Conservation (phyloP, 2,329 filamentous ascomycete genomes). For the Coniochaeta pulveracea region DNA sequence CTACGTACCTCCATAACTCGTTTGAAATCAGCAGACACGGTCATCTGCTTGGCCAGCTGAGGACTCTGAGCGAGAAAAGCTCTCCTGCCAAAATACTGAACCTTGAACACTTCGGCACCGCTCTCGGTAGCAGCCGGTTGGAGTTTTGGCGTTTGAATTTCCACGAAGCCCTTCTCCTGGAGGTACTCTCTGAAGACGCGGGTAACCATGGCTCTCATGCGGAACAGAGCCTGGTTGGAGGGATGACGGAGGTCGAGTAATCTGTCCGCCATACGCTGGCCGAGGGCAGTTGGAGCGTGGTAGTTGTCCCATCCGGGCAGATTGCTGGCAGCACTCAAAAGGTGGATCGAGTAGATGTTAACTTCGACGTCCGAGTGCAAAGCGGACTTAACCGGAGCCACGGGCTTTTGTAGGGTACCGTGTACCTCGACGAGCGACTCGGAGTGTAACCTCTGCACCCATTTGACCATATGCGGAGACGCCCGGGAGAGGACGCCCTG, state of each 20-base stretch:
- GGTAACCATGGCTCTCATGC: slow-evolving; percentile 70
- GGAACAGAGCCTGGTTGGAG: slow-evolving; percentile 77
- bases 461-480: slow-evolving; percentile 61
- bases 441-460: slow-evolving; percentile 71
- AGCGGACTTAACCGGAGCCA: slow-evolving; percentile 64
- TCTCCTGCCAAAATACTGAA: slow-evolving; percentile 80
- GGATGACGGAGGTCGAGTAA: slow-evolving; percentile 80
- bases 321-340: slow-evolving; percentile 37
- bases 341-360: slow-evolving; percentile 44
- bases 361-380: slow-evolving; percentile 69
- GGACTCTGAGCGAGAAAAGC: slow-evolving; percentile 89
- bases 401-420: slow-evolving; percentile 61
- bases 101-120: slow-evolving; percentile 80
- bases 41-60: slow-evolving; percentile 88
- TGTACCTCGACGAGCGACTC: slow-evolving; percentile 71
- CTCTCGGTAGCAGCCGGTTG: slow-evolving; percentile 86
- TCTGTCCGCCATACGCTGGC: slow-evolving; percentile 58
- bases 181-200: slow-evolving; percentile 70
- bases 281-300: slow-evolving; percentile 4
- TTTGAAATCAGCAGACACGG: slow-evolving; percentile 78
- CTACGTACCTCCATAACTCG: slow-evolving; percentile 67
- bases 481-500: slow-evolving; percentile 73
- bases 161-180: slow-evolving; percentile 68
- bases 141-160: slow-evolving; percentile 89
- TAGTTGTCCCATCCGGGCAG: slow-evolving; percentile 42